Percentiles rank a stretch among this genome's conserved stretches.
phyloP scores from a whole-genome alignment of 371 early-diverging fungal genomes.

The Mortierella sp. region DNA sequence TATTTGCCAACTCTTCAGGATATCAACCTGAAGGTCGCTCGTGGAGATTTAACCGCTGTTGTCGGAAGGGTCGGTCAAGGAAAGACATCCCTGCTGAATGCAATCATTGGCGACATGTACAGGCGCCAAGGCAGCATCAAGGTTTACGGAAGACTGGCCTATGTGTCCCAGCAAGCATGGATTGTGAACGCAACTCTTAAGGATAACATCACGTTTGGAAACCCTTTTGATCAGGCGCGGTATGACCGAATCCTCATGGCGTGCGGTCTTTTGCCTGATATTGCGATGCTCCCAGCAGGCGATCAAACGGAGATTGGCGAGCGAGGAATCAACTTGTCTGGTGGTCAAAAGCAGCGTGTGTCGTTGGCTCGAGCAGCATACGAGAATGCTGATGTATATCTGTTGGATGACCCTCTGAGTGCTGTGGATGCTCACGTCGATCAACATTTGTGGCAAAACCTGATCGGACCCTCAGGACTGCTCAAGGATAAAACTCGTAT shows the following conservation, averaged over 20 bases:
- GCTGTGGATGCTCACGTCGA: constrained; percentile 88
- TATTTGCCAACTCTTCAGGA: constrained; percentile 33
- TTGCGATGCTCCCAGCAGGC: constrained; percentile 73
- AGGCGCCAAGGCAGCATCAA: constrained; percentile 49
- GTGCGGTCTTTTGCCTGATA: constrained; percentile 66
- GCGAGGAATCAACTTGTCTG: constrained; percentile 65
- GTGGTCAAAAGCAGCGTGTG: constrained; percentile 70
- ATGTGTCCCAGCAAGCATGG: constrained; percentile 66
- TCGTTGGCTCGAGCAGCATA: constrained; percentile 64
- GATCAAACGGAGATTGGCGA: constrained; percentile 72
- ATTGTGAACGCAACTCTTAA: constrained; percentile 62
- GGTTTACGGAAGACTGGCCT: constrained; percentile 57
- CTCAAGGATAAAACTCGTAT: constrained; percentile 65
- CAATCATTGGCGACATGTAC: constrained; percentile 61
- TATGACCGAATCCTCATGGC: constrained; percentile 63
- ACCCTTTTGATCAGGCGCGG: constrained; percentile 54
- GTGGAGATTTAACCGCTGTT: constrained; percentile 53
- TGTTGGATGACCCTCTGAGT: constrained; percentile 82
- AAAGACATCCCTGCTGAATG: constrained; percentile 57
- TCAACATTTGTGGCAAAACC: constrained; percentile 52
- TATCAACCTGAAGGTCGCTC: constrained; percentile 30
- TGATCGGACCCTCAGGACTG: constrained; percentile 67
- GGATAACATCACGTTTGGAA: constrained; percentile 67
- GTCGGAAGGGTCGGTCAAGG: constrained; percentile 63
- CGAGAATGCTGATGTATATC: constrained; percentile 63